Percentiles rank a stretch among this genome's conserved stretches.
Conservation (phyloP, 108 stramenopile species). For the Thalassiosira profunda region DNA sequence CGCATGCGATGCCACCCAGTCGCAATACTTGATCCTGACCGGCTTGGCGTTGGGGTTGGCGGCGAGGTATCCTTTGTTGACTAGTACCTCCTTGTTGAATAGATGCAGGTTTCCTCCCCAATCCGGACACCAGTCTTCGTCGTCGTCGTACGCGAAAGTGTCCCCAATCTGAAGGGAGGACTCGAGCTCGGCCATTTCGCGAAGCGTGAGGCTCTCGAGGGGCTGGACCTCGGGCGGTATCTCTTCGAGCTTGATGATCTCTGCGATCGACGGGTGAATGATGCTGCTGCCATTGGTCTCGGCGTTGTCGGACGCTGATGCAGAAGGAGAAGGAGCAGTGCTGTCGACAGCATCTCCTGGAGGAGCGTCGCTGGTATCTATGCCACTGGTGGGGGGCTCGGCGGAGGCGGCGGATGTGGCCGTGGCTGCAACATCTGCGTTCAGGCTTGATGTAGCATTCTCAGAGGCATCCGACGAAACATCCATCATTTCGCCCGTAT, state of each 20-base stretch:
- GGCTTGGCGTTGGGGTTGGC: conserved; percentile 35
- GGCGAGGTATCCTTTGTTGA: conserved; percentile 47
- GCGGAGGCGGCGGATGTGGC: background rate
- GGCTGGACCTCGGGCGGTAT: conserved; percentile 26
- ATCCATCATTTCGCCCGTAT: too few relatives aligned
- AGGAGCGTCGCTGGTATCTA: background rate
- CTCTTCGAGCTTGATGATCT: conserved; percentile 34
- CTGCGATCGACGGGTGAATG: conserved; percentile 30
- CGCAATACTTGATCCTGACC: conserved; percentile 36
- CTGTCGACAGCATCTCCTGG: background rate
- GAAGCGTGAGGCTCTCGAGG: conserved; percentile 16
- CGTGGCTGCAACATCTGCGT: too few relatives aligned
- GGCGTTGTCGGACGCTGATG: background rate
- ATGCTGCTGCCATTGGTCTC: conserved; percentile 15
- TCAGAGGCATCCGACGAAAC: too few relatives aligned
- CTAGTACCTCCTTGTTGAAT: conserved; percentile 66
- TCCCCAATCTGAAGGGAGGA: conserved; percentile 52
- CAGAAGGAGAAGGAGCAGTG: background rate
- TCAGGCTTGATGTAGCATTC: too few relatives aligned
- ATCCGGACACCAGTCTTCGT: conserved; percentile 75
- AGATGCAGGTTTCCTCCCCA: conserved; percentile 82
- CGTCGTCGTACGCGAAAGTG: conserved; percentile 31
- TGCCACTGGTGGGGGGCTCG: background rate
- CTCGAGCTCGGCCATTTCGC: conserved; percentile 44
- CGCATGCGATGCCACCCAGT: conserved; percentile 58